These are phyloP conservation scores for Venturia pyrina DNA, from an alignment of 2,329 filamentous ascomycete genomes.

Conservation along the genomic window DNA sequence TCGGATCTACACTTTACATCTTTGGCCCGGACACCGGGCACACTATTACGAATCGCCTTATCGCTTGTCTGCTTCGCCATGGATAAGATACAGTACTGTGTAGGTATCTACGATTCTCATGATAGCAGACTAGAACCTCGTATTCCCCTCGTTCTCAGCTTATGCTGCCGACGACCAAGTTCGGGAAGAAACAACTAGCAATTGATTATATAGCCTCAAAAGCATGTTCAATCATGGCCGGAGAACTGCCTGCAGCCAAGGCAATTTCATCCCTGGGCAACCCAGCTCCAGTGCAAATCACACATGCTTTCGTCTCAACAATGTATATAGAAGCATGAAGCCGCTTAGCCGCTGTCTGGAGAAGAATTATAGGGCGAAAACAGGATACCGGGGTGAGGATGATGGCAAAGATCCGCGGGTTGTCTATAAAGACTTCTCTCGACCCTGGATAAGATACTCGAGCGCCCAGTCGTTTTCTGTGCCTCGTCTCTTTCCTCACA, in stretches of 20 bases:
- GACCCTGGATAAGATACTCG: background rate
- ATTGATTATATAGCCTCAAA: background rate
- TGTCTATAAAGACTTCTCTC: background rate
- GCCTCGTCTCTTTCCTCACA: background rate
- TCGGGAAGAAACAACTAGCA: too few species aligned
- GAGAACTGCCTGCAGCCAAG: background rate
- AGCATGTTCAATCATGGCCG: background rate
- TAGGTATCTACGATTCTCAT: too few species aligned
- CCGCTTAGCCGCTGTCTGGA: background rate
- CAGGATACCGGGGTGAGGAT: background rate
- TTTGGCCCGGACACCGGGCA: too few species aligned
- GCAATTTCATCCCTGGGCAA: background rate
- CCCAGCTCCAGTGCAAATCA: background rate
- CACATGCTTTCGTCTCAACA: background rate
- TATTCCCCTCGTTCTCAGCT: too few species aligned
- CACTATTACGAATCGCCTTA: too few species aligned
- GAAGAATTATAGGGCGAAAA: background rate
- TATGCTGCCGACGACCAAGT: too few species aligned
- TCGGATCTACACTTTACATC: too few species aligned
- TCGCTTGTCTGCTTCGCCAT: too few species aligned
- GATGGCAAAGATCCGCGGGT: background rate
- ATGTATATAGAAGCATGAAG: background rate
- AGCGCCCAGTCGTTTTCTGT: background rate
- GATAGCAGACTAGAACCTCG: too few species aligned
- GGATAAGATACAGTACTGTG: too few species aligned